These are phyloP conservation scores for Hericium rajendrae DNA, from an alignment of 768 basidiomycete genomes.

Conservation along the genomic window DNA sequence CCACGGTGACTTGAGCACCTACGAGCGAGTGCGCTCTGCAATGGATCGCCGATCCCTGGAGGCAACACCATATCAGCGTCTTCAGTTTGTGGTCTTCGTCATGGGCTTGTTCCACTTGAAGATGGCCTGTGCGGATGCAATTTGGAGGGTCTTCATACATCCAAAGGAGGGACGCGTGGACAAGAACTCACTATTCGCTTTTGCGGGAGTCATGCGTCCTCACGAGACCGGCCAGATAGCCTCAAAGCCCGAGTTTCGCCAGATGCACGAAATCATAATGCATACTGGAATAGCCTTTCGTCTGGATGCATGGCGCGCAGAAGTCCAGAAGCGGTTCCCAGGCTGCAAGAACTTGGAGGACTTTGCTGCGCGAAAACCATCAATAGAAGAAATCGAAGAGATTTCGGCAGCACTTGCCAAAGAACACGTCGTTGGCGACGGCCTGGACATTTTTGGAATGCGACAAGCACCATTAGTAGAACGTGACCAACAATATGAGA, in stretches of 20 bases:
- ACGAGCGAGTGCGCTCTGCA: background rate
- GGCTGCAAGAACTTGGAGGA: slow-evolving; percentile 16
- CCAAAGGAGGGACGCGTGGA: slow-evolving; percentile 4
- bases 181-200: slow-evolving; percentile 7
- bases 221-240: slow-evolving; percentile 18
- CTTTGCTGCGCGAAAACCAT: slow-evolving; percentile 23
- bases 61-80: background rate
- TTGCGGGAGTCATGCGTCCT: slow-evolving; percentile 15
- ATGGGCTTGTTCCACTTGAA: slow-evolving; percentile 24
- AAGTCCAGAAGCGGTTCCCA: slow-evolving; percentile 7
- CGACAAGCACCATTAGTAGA: background rate
- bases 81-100: slow-evolving; percentile 8
- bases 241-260: slow-evolving; percentile 19
- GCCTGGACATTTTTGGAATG: slow-evolving; percentile 1
- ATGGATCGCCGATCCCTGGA: background rate
- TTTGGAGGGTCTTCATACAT: slow-evolving; percentile 6
- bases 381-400: slow-evolving; percentile 14
- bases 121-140: slow-evolving; percentile 17
- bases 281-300: slow-evolving; percentile 9
- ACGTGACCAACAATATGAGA: slow-evolving; percentile 26
- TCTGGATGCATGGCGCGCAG: slow-evolving; percentile 20
- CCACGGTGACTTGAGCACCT: background rate
- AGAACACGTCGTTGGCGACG: slow-evolving; percentile 11
- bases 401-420: slow-evolving; percentile 18
- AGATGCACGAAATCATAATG: slow-evolving; percentile 21